Conservation (phyloP, 1,139 yeast genomes). For the Kurtzmaniella quercitrusa region DNA sequence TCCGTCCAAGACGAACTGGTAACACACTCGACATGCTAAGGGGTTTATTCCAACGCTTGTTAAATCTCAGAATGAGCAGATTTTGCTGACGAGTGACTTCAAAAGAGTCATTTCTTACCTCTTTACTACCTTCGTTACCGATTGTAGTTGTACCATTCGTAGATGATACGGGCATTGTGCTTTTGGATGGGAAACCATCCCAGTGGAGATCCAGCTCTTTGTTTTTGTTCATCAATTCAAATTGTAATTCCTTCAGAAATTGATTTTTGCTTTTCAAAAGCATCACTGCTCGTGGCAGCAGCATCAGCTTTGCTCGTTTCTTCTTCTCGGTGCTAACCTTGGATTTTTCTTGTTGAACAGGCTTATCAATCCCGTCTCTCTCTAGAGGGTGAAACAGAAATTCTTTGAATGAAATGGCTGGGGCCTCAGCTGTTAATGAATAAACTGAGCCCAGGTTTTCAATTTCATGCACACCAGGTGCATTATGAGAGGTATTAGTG, state of each 20-base stretch:
- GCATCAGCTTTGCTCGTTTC: constrained; percentile 1
- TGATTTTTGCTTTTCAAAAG: constrained; percentile 7
- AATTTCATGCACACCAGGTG: background rate
- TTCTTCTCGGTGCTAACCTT: background rate
- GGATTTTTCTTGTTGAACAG: background rate
- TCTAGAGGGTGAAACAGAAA: background rate
- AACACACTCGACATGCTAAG: background rate
- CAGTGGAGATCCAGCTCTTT: background rate
- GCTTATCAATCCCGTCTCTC: too few species aligned
- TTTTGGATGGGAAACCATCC: background rate
- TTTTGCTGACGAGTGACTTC: background rate
- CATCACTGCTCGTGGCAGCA: constrained; percentile 2
- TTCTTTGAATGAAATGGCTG: background rate
- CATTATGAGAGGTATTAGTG: too few species aligned
- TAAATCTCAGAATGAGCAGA: constrained; percentile 6
- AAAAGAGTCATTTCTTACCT: background rate
- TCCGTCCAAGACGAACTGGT: background rate
- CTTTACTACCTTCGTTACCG: background rate
- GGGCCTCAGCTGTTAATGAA: too few species aligned
- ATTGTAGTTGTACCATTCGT: background rate
- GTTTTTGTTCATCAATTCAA: constrained; percentile 5
- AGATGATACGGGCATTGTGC: background rate
- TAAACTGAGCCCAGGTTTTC: too few species aligned
- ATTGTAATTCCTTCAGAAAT: constrained; percentile 13
- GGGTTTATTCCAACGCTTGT: constrained; percentile 7